Evolutionary conservation across 176 grass and related monocot genomes (phyloP), one percentile per base, ranked within the genome.

Genomic region (Musa itinerans): DNA sequence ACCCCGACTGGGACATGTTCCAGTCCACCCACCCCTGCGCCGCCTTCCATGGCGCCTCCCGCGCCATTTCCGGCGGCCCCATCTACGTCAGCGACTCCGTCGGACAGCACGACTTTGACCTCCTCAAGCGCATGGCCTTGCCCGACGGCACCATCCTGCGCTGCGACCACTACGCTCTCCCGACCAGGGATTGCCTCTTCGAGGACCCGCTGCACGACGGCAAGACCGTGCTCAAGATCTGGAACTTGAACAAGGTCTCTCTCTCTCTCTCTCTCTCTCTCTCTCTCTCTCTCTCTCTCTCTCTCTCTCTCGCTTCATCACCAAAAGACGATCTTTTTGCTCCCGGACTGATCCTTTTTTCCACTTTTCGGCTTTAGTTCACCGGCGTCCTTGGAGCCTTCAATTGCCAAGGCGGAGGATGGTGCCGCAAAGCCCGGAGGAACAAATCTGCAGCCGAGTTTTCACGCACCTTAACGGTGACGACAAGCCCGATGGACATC

Each of bases 1-100:
- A 91, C 74, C 95, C 95, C 0, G 95, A 98, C 58, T 98, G 95
- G 95, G 95, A 98, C 95, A 98, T 98, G 95, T 98, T 98, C 90
- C 95, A 98, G 83, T 93, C 90, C 56, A 98, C 82, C 19, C 95
- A 98, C 78, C 86, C 90, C 27, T 91, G 88, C 58, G 95, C 95
- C 1, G 80, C 82, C 26, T 98, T 98, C 86, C 95, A 98, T 65
- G 95, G 90, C 72, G 95, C 90, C 1, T 98, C 95, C n/a, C 95
- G 95, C 8, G 90, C 95, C 54, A 81, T 94, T 74, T 98, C 95
- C 56, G 95, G 95, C 81, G 90, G 90, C 2, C 95, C 95, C 0
- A 3, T 98, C 68, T 98, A 98, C 78, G 73, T 94, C 76, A 89
- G 86, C 82, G 95, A 98, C 86, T 20, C 86, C 11, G 88, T 98